Base-by-base conservation (phyloP, 192 early-diverging fungal species). In the Coemansia pectinata region DNA sequence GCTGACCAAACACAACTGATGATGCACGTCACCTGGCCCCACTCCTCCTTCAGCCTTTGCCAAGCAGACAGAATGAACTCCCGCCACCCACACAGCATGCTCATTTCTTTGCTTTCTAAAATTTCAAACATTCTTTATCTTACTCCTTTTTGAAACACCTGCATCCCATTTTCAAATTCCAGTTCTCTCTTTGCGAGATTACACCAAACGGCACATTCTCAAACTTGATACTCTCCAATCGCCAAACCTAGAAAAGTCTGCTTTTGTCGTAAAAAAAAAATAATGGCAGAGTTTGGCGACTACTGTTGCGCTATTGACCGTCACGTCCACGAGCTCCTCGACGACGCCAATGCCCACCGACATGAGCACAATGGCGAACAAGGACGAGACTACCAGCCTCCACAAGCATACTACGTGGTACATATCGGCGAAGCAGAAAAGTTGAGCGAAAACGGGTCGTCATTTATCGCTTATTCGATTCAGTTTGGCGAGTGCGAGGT, bases 401-500 rank as follows among this genome's bases (percentile, higher is more conserved):
- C 79, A 5, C 79, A 76, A 36, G 58, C 63, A 17, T 76, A 73
- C 67, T 70, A 71, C 39, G 72, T 77, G 31, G 74, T 82, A 39
- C 79, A 82, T 31, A 73, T 82, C 17, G 64, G 67, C 68, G 79
- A 82, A 31, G 79, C 79, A 0, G 79, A 82, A 59, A 82, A 82
- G 65, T 48, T 74, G 41, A 82, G 67, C 48, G 79, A 82, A 47
- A 67, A 52, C 68, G 79, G 79, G 48, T 68, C 79, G 11, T 76
- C 79, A 44, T 82, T 82, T 36, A 82, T 82, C 17, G 79, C 79
- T 0, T 82, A 82, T 52, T 70, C 79, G 4, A 69, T 82, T 8
- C 39, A 60, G 65, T 82, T 76, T 71, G 79, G 79, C 42, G 79
- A 82, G 65, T 77, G 68, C 40, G 79, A 82, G 75, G 86, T 92